Evolutionary conservation across 345 rosid genomes (phyloP), one percentile per base, ranked within the genome.

Genomic region (Eucalyptus erythrocorys): DNA sequence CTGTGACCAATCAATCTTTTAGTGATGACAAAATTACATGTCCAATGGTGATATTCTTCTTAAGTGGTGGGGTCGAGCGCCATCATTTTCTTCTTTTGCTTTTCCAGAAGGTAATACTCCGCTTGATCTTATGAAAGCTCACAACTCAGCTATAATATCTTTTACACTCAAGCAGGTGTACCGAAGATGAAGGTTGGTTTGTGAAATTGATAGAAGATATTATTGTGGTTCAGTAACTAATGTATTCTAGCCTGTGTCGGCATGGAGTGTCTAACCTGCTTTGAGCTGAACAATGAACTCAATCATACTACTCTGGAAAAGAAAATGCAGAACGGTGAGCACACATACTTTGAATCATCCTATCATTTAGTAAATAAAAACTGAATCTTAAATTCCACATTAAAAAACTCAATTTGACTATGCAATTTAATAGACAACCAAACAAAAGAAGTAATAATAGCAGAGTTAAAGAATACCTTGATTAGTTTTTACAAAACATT

Each of bases 51-150:
- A 61, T 61, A 61, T 13, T 61, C 68, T 61, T 61, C 15, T 61
- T 11, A 12, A 6, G 17, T 61, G 17, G 34, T 30, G 3, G 34
- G 68, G 34, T 61, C 34, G 0, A 27, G 8, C 17, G 15, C 0
- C 34, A 27, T 30, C 0, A 1, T 61, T 61, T 61, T 61, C 34
- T 61, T 9, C 32, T 30, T 61, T 13, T 61, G 34, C 68, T 0
- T 61, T 61, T 30, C 68, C 34, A 61, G 68, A 61, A 61, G 34
- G 34, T 27, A 6, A 26, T 61, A 61, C 17, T 61, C 68, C 0
- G 68, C 34, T 61, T 61, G 68, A 61, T 61, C 68, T 61, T 61
- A 61, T 30, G 34, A 61, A 61, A 61, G 7, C 5, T 61, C 68
- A 61, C 17, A 2, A 30, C 68, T 27, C 68, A 13, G 68, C 32